Evolutionary conservation across 305 asterid species (phyloP), one percentile per base, ranked within the genome.

Genomic region (Fraxinus xanthoxyloides): DNA sequence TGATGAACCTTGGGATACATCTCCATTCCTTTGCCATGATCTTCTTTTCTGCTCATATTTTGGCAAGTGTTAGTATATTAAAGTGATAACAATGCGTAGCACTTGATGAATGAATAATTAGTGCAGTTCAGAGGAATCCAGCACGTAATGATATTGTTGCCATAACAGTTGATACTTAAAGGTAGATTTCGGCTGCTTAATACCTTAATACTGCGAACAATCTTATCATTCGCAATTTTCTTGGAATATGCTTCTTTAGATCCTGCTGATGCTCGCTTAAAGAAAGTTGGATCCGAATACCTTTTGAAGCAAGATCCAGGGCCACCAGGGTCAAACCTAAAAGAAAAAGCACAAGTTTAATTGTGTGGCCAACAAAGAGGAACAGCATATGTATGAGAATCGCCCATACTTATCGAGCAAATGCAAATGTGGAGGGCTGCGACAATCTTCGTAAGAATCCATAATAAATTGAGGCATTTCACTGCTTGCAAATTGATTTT

Each of bases 221-320:
- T 91, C 89, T 89, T 92, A 82, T 91, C 90, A 84, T 88, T 92
- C 26, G 85, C 75, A 79, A 78, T 83, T 84, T 87, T 95, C 76
- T 89, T 90, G 72, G 83, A 56, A 80, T 82, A 86, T 81, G 87
- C 89, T 82, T 89, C 93, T 72, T 86, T 92, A 80, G 86, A 86
- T 75, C 92, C 91, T 84, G 85, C 84, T 77, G 98, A 90, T 82
- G 95, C 89, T 87, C 91, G 87, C 85, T 86, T 94, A 82, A 93
- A 94, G 85, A 90, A 90, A 78, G 97, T 88, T 65, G 99, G 98
- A 87, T 96, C 98, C 59, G 99, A 94, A 91, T 96, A 96, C 89
- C 95, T 89, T 88, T 89, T 96, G 86, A 96, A 87, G 91, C 98
- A 96, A 88, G 99, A 93, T 84, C 99, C 98, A 81, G 93, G 91